Percentiles rank a stretch among this genome's conserved stretches.
phyloP scores from a whole-genome alignment of 1,284 basidiomycete genomes.

The Apiotrichum brassicae region DNA sequence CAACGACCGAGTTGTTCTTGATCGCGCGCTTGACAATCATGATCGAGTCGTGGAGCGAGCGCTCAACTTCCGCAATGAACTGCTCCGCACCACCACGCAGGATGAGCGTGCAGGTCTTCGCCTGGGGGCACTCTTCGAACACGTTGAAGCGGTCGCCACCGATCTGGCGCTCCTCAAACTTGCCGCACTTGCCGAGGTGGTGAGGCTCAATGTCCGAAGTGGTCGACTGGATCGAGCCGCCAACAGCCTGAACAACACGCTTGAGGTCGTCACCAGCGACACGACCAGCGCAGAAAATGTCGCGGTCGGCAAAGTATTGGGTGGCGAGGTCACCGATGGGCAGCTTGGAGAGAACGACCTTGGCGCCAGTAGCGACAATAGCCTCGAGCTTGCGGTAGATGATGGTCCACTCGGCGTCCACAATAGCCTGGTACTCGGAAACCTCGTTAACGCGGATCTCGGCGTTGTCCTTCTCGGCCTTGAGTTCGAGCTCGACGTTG shows the following conservation, averaged over 20 bases:
- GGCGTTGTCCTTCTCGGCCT: conserved; percentile 99
- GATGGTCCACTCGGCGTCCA: conserved; percentile 99
- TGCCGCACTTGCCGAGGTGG: conserved; percentile 85
- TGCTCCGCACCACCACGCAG: conserved; percentile 96
- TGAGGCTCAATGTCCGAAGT: conserved; percentile 85
- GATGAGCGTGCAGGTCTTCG: conserved; percentile 96
- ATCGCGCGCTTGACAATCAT: conserved; percentile 99
- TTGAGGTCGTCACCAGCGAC: conserved; percentile 87
- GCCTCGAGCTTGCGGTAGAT: conserved; percentile 97
- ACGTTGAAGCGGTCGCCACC: conserved; percentile 97
- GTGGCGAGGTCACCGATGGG: conserved; percentile 98
- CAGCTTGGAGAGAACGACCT: conserved; percentile 95
- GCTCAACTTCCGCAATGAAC: conserved; percentile 97
- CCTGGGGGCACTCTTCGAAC: conserved; percentile 86
- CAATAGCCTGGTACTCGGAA: conserved; percentile 96
- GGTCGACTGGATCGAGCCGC: conserved; percentile 91
- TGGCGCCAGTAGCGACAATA: conserved; percentile 92
- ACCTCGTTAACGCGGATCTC: conserved; percentile 96
- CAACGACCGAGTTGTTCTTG: conserved; percentile 91
- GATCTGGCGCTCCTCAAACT: conserved; percentile 91
- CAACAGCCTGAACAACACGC: conserved; percentile 91
- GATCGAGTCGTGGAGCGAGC: conserved; percentile 95
- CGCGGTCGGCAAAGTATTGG: conserved; percentile 98
- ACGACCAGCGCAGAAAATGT: conserved; percentile 98
- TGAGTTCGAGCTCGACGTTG: conserved; percentile 97